Evolutionary conservation across 345 rosid species (phyloP), one percentile per base, ranked within the genome.

Genomic region (Euphorbia tirucalli): DNA sequence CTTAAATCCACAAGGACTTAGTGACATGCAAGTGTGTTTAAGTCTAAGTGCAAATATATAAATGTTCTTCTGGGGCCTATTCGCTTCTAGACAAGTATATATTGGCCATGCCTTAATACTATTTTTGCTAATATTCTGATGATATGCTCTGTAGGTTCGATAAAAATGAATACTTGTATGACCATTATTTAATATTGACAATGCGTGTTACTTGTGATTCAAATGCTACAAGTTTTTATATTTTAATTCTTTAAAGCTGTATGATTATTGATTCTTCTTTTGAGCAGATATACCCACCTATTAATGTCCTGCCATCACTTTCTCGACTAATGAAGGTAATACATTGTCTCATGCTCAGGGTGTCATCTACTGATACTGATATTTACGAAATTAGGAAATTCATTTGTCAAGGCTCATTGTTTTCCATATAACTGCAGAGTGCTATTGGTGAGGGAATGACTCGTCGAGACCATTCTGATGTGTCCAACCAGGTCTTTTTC

Each of bases 371-470:
- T 49, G 31, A 43, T 31, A 48, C 31, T 57, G 56, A 56, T 48
- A 66, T 68, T 16, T 49, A 52, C 30, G 1, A 15, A 46, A 30
- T 54, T 32, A 27, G 18, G 11, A 21, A 30, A 6, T 10, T 64
- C n/a, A 46, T 44, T 52, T 65, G 22, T 65, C n/a, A 16, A 25
- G 55, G 11, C 32, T 2, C 1, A 31, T 71, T 57, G 18, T 65
- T 49, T 46, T 57, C 16, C 35, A 44, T 46, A 46, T 2, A 16
- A 2, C 66, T 75, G 75, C 79, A 93, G 98, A 94, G 98, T 83
- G 98, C 97, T 68, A 92, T 94, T 77, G 98, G 98, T 13, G 98
- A 94, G 78, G 98, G 97, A 18, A 94, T 92, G 98, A 92, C 98
- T 67, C 96, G 96, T 9, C 79, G 87, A 65, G 98, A 93, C 83